phyloP scores from a whole-genome alignment of 768 basidiomycete species.

The Termitomyces sp. region DNA sequence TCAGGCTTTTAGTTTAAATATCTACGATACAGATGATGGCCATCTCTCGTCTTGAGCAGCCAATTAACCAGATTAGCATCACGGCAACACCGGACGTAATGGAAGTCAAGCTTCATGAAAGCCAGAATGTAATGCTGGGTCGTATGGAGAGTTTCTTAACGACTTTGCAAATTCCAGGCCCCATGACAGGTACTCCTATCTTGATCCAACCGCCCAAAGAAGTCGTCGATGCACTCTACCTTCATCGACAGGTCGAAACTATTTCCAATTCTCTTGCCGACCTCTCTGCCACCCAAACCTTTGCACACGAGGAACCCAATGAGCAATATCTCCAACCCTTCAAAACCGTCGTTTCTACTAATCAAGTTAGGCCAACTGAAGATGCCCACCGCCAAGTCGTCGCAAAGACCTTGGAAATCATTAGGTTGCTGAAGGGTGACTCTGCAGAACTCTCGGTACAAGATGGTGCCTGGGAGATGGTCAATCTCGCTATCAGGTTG shows the following conservation, averaged over 20 bases:
- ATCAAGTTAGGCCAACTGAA: background rate
- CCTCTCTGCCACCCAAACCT: conserved; percentile 3
- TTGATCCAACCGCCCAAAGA: conserved; percentile 4
- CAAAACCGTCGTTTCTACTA: conserved; percentile 3
- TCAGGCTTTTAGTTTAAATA: background rate
- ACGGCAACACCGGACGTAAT: background rate
- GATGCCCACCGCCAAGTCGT: conserved; percentile 8
- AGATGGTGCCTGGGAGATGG: conserved; percentile 14
- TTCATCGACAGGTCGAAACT: conserved; percentile 11
- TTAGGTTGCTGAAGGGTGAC: conserved; percentile 4
- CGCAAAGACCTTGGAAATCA: conserved; percentile 7
- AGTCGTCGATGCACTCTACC: conserved; percentile 7
- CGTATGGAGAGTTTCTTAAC: conserved; percentile 9
- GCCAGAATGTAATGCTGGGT: conserved; percentile 3
- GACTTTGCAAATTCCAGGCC: background rate
- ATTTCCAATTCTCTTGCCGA: conserved; percentile 7
- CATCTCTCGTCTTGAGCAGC: conserved; percentile 10
- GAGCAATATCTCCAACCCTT: conserved; percentile 7
- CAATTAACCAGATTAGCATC: conserved; percentile 1
- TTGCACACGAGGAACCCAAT: conserved; percentile 5
- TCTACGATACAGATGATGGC: conserved; percentile 3
- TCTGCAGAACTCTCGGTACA: conserved; percentile 9
- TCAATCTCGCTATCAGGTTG: conserved; percentile 10
- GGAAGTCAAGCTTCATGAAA: conserved; percentile 2
- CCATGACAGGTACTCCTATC: background rate